Evolutionary conservation across 225 moss, liverwort and hornwort species (phyloP).

Genomic region (Polytrichum formosum): DNA sequence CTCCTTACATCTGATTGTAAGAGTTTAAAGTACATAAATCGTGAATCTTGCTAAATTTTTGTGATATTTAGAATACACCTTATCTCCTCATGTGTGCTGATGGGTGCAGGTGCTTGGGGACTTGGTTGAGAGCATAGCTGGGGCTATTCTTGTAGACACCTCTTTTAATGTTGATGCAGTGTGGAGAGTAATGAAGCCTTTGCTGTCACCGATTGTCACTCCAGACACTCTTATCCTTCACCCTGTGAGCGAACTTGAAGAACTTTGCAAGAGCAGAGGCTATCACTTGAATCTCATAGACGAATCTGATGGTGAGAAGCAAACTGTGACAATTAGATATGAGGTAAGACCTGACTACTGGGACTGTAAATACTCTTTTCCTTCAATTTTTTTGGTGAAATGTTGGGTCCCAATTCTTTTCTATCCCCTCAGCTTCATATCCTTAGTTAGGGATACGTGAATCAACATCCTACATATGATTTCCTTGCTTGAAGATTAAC

Average conservation of each 20-base stretch:
- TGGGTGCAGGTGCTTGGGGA: constrained; percentile 82
- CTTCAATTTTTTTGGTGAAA: background rate
- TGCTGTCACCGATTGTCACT: constrained; percentile 83
- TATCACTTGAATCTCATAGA: constrained; percentile 27
- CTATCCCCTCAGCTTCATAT: too few relatives aligned
- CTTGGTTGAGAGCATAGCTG: constrained; percentile 92
- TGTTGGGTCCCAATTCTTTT: too few relatives aligned
- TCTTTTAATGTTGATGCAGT: constrained; percentile 76
- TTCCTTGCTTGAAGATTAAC: too few relatives aligned
- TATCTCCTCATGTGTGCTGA: too few relatives aligned
- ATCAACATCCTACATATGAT: too few relatives aligned
- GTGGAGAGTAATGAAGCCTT: constrained; percentile 82
- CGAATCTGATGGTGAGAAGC: constrained; percentile 15
- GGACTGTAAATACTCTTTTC: background rate
- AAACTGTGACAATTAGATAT: constrained; percentile 30
- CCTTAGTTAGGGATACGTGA: too few relatives aligned
- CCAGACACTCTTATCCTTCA: constrained; percentile 79
- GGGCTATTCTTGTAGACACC: constrained; percentile 83
- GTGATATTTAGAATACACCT: too few relatives aligned
- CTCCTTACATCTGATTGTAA: too few relatives aligned
- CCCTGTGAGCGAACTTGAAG: constrained; percentile 81
- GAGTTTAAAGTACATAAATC: too few relatives aligned
- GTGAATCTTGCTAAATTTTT: too few relatives aligned
- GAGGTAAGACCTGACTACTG: constrained; percentile 24
- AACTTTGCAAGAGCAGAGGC: constrained; percentile 64